Base-by-base conservation (phyloP, 345 rosid genomes). In the Brassica cretica region DNA sequence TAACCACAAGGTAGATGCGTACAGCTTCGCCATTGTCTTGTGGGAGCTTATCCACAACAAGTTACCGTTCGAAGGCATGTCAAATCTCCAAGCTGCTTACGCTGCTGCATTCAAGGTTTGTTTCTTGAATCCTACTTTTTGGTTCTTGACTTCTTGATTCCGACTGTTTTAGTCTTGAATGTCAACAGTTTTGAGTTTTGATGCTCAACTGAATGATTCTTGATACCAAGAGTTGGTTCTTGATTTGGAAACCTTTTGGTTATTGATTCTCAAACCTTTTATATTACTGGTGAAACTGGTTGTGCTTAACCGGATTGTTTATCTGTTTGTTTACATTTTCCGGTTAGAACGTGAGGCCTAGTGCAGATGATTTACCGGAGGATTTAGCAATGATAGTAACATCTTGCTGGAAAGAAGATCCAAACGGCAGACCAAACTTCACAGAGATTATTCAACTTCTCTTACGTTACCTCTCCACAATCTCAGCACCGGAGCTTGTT, bases 31-130 rank as follows among this genome's bases (percentile, higher is more conserved):
- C 7, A 91, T 95, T 1, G 98, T 95, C 56, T 84, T 93, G 64
- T 95, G 99, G 99, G 99, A 95, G 83, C 91, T 95, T 73, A 83
- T 93, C 73, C 99, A 87, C 82, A 95, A 93, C 72, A 93, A 90
- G 82, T 78, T 95, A 82, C 99, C 98, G 9, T 95, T 95, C 9
- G 99, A 95, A 84, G 99, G 99, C 86, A 95, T 95, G 99, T 95
- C 99, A 0, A 95, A 95, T 85, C 87, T 95, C 37, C 99, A 95
- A 87, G 99, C 99, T 19, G 99, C 99, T 55, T 95, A 95, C 75
- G 99, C 99, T 4, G 98, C 99, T 55, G 99, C 99, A 15, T 95
- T 95, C 75, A 95, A 93, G 97, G 99, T 39, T 25, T 25, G 3
- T 25, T 25, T 25, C 27, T 25, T 25, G 27, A 25, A 25, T 25